Percentiles rank a stretch among this genome's conserved stretches.
Evolutionary conservation across 352 stramenopile species (phyloP).

Genomic region (Phytophthora palmivora): DNA sequence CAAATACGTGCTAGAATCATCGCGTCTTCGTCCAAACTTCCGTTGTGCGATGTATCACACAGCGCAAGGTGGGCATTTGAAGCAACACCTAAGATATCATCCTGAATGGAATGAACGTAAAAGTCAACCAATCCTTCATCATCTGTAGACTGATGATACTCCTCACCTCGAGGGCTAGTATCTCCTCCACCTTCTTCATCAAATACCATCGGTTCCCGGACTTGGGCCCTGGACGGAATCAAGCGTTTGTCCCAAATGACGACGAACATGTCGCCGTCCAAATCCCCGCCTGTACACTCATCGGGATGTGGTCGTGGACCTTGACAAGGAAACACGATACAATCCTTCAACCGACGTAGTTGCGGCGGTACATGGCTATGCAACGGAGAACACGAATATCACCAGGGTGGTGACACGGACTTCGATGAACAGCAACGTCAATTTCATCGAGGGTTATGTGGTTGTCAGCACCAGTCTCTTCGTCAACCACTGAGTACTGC

Average conservation of each 20-base stretch:
- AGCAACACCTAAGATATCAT: slow-evolving; percentile 78
- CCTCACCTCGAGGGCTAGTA: slow-evolving; percentile 16
- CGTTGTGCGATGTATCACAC: slow-evolving; percentile 52
- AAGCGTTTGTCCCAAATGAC: slow-evolving; percentile 85
- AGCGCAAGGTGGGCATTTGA: slow-evolving; percentile 83
- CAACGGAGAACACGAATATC: slow-evolving; percentile 77
- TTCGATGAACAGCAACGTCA: slow-evolving; percentile 76
- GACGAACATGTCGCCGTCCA: slow-evolving; percentile 84
- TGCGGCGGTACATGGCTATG: slow-evolving; percentile 50
- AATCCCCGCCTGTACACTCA: slow-evolving; percentile 82
- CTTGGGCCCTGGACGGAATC: slow-evolving; percentile 52
- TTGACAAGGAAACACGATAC: slow-evolving; percentile 79
- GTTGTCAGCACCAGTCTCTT: slow-evolving; percentile 20
- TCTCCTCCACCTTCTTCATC: slow-evolving; percentile 30
- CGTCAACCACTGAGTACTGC: slow-evolving; percentile 65
- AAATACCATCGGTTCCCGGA: slow-evolving; percentile 60
- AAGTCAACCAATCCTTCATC: slow-evolving; percentile 68
- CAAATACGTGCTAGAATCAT: slow-evolving; percentile 73
- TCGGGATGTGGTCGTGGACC: slow-evolving; percentile 76
- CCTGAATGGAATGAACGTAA: slow-evolving; percentile 74
- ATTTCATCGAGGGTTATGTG: slow-evolving; percentile 45
- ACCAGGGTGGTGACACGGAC: slow-evolving; percentile 78
- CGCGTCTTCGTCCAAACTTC: slow-evolving; percentile 56
- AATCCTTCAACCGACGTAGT: slow-evolving; percentile 62
- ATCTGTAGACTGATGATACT: slow-evolving; percentile 46